These are phyloP conservation scores for Penicillium paxilli DNA, from an alignment of 495 filamentous ascomycete genomes.

Conservation along the genomic window DNA sequence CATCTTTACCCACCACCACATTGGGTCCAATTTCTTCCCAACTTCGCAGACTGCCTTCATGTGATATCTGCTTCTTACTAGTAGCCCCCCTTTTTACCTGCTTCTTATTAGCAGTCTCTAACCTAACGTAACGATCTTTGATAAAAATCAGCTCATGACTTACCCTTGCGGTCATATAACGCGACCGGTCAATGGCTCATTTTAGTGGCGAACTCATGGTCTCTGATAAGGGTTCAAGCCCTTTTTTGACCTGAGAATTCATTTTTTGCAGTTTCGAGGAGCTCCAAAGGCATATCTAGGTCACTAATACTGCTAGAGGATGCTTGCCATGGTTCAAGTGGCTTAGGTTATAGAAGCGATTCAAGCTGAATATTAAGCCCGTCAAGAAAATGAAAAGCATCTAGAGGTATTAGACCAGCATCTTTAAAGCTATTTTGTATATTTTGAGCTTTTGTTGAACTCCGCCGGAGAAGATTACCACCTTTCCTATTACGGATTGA, in stretches of 20 bases:
- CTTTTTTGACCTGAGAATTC: neutral
- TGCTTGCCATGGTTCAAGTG: neutral
- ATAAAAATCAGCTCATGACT: neutral
- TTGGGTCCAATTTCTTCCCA: neutral
- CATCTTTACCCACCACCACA: neutral
- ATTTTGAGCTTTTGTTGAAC: neutral
- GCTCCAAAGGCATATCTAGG: constrained; percentile 1
- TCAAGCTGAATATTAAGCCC: too few species aligned
- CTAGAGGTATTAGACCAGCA: too few species aligned
- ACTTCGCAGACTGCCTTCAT: neutral
- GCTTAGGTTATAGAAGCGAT: neutral
- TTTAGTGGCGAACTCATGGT: neutral
- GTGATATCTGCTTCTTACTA: neutral
- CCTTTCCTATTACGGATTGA: neutral
- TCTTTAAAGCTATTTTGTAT: too few species aligned
- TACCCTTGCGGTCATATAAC: neutral
- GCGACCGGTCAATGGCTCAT: neutral
- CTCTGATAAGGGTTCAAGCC: neutral
- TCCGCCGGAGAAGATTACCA: neutral
- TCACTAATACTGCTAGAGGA: constrained; percentile 1
- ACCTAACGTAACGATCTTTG: neutral
- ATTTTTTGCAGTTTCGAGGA: neutral
- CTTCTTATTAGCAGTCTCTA: neutral
- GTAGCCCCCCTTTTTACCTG: neutral
- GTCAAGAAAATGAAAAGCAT: too few species aligned